Base-by-base conservation (phyloP, 805 yeast species). In the Komagataella ulmi region DNA sequence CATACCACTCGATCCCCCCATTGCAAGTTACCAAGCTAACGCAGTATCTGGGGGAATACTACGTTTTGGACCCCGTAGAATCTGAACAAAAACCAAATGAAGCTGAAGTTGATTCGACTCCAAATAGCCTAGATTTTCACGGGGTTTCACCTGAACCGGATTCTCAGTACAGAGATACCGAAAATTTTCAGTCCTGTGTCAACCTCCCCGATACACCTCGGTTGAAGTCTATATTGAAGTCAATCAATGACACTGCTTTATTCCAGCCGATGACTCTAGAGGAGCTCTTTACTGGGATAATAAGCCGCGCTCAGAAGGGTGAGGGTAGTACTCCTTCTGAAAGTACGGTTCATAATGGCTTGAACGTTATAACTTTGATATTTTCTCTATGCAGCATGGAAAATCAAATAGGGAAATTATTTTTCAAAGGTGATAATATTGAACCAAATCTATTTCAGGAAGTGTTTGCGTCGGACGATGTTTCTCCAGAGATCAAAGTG, bases 1-100 rank as follows among this genome's bases (percentile, higher is more conserved):
- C 97, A 0, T 91, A 86, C 63, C 97, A 91, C 67, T 85, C 96
- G 10, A 88, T 91, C 40, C 99, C 99, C 0, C 80, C 89, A 8
- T 71, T 91, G 46, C 97, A 91, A 63, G 80, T 84, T 2, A 79
- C 77, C 53, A 74, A 83, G 40, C 5, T 30, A 14, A 30, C 40
- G 12, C 40, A 30, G 14, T 30, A 30, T 30, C 40, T 30, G 40
- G 40, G 40, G 14, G 40, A 30, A 19, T 65, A 55, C 45, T 65
- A 65, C 51, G 46, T 30, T 30, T 30, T 30, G n/a, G 40, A 30
- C 40, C n/a, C 40, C 40, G 2, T 10, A 30, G 14, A 30, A 14
- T 8, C 40, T 30, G 40, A 30, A 8, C 6, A 1, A 14, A 30
- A 30, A 30, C 3, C 12, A 14, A 10, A 30, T 14, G 40, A 30